Conservation (phyloP, 2,329 filamentous ascomycete genomes). For the Venturiaceae sp. region DNA sequence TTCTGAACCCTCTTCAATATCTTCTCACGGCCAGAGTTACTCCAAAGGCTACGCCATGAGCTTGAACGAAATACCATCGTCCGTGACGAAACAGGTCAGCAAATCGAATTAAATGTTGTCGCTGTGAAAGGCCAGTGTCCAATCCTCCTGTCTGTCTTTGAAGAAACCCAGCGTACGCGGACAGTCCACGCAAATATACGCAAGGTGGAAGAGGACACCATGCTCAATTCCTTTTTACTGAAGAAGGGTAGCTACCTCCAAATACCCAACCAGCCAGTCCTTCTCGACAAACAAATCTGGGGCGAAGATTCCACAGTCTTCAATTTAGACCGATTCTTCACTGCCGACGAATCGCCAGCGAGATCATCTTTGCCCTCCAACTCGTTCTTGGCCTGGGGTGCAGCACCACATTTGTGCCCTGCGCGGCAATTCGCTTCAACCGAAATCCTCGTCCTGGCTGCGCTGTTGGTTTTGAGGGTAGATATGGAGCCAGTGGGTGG, state of each 20-base stretch:
- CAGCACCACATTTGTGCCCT: conserved; percentile 18
- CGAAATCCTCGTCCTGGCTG: conserved; percentile 17
- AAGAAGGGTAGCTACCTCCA: conserved; percentile 25
- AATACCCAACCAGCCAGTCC: conserved; percentile 23
- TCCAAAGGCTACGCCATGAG: conserved; percentile 23
- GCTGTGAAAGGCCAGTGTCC: conserved; percentile 24
- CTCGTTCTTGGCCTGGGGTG: conserved; percentile 10
- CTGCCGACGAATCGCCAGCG: neutral
- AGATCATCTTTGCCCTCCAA: neutral
- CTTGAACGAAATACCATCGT: conserved; percentile 13
- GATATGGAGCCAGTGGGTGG: conserved; percentile 11
- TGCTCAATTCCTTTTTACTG: conserved; percentile 25
- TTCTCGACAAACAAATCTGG: conserved; percentile 20
- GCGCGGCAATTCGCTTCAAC: conserved; percentile 19
- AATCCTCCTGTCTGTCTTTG: conserved; percentile 24
- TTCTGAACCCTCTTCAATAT: conserved; percentile 31
- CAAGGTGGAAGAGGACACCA: conserved; percentile 22
- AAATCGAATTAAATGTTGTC: conserved; percentile 20
- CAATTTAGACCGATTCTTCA: conserved; percentile 14
- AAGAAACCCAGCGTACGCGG: conserved; percentile 26
- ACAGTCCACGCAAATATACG: conserved; percentile 19
- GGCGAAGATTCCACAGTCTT: conserved; percentile 16
- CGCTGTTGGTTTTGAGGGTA: conserved; percentile 15
- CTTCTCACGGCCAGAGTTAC: conserved; percentile 22
- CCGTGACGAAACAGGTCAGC: neutral